Evolutionary conservation across 2,329 filamentous ascomycete genomes (phyloP), one percentile per base, ranked within the genome.

Genomic region (Calonectria pseudoreteaudii): DNA sequence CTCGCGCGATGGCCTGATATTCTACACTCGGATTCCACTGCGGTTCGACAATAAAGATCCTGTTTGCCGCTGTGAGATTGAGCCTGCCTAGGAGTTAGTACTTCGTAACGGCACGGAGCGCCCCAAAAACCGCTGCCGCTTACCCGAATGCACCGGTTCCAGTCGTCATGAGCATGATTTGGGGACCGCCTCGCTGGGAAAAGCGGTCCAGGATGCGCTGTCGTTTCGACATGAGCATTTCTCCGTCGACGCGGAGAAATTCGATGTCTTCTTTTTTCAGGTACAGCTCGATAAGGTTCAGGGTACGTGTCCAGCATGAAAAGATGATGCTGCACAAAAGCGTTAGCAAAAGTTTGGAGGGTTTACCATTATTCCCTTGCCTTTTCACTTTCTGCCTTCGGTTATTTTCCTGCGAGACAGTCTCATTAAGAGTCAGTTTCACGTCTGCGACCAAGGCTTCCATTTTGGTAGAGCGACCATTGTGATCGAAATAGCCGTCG

Each of bases 11-110:
- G 0, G 89, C 89, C 69, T 91, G 89, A 16, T 85, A 85, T 71
- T 90, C 89, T 0, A 89, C 85, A 2, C 84, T 86, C 0, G 88
- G 89, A 49, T 90, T 91, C 88, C 89, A 91, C 31, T 91, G 89
- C 0, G 87, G 85, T 65, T 91, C 89, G 0, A 90, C 80, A 3
- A 91, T 86, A 71, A 88, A 88, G 0, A 91, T 85, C 0, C 86
- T 83, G 53, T 86, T 88, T 0, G 88, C 88, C 0, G 83, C 83
- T 0, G 86, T 85, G 4, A 90, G 81, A n/a, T 90, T 89, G 0
- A 90, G 72, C 13, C 87, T 87, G 6, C 1, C 0, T 7, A 4
- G 4, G 0, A 3, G 1, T 18, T 0, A 13, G 7, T 8, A 1
- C 3, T 20, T 18, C 9, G 2, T 10, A 2, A 1, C 7, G 14